phyloP scores from a whole-genome alignment of 257 asterid species.

The Solanum sejunctum region DNA sequence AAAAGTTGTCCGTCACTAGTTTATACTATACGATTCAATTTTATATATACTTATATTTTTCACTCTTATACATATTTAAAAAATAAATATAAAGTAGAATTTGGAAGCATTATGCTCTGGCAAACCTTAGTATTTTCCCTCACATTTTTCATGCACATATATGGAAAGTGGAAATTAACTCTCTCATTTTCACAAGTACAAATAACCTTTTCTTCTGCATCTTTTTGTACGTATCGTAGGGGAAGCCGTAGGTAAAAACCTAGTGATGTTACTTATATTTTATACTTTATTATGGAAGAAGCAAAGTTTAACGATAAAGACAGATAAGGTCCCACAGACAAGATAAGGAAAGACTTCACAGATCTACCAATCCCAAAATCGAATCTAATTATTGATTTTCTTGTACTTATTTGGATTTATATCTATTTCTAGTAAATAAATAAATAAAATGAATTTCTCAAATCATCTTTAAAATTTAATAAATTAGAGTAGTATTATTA shows the following conservation, averaged over 20 bases:
- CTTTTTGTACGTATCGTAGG: not conserved
- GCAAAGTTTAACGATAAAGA: not conserved
- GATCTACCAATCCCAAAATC: not conserved
- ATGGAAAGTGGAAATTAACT: not conserved
- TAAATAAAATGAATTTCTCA: not conserved
- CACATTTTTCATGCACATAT: not conserved
- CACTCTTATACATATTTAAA: not conserved
- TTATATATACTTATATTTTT: not conserved
- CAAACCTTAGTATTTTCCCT: not conserved
- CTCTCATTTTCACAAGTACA: not conserved
- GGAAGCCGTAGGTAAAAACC: not conserved
- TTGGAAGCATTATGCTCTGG: not conserved
- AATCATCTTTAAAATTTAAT: not conserved
- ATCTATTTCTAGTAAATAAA: not conserved
- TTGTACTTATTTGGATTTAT: not conserved
- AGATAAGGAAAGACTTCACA: not conserved
- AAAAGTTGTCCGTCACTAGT: not conserved
- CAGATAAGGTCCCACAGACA: not conserved
- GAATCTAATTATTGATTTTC: not conserved
- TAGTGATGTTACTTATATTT: not conserved
- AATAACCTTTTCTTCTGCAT: not conserved
- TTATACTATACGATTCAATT: too few species aligned
- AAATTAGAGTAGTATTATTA: not conserved
- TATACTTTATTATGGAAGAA: not conserved
- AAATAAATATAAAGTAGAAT: not conserved